Evolutionary conservation across 148 eudicot genomes (phyloP).

Genomic region (Amaranthus palmeri): DNA sequence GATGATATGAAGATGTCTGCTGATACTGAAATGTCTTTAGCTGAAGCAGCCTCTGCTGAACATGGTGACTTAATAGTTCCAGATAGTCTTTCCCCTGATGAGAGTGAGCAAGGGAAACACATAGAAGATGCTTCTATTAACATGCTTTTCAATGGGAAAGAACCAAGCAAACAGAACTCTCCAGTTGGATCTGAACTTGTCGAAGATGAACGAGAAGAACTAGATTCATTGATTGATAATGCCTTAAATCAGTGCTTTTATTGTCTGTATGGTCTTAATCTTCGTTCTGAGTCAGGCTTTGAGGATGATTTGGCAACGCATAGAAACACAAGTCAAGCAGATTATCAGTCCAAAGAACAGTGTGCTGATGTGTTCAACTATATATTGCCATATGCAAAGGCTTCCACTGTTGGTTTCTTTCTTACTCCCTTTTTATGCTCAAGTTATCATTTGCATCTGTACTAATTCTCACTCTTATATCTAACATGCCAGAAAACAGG

Average conservation of each 20-base stretch:
- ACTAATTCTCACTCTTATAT: conserved; percentile 11
- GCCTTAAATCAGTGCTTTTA: conserved; percentile 94
- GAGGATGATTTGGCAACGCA: conserved; percentile 82
- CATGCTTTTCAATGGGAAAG: conserved; percentile 32
- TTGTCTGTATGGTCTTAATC: conserved; percentile 92
- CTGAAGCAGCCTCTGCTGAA: conserved; percentile 16
- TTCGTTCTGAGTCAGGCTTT: conserved; percentile 74
- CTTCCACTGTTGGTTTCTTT: conserved; percentile 71
- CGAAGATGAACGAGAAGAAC: conserved; percentile 92
- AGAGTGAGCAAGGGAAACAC: conserved; percentile 23
- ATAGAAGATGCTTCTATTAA: conserved; percentile 17
- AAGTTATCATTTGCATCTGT: background rate
- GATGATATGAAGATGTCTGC: conserved; percentile 34
- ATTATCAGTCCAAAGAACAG: conserved; percentile 97
- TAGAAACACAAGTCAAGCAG: conserved; percentile 83
- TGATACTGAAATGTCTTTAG: conserved; percentile 22
- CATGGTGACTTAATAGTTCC: conserved; percentile 23
- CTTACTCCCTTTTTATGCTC: conserved; percentile 6
- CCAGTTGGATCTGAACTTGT: conserved; percentile 41
- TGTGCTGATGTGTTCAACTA: conserved; percentile 98
- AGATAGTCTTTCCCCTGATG: conserved; percentile 29
- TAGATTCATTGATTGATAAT: conserved; percentile 75
- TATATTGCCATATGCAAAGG: conserved; percentile 93
- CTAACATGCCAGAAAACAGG: conserved; percentile 67
- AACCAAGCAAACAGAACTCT: conserved; percentile 26